Conservation (phyloP, 345 rosid genomes). For the Laguncularia racemosa region DNA sequence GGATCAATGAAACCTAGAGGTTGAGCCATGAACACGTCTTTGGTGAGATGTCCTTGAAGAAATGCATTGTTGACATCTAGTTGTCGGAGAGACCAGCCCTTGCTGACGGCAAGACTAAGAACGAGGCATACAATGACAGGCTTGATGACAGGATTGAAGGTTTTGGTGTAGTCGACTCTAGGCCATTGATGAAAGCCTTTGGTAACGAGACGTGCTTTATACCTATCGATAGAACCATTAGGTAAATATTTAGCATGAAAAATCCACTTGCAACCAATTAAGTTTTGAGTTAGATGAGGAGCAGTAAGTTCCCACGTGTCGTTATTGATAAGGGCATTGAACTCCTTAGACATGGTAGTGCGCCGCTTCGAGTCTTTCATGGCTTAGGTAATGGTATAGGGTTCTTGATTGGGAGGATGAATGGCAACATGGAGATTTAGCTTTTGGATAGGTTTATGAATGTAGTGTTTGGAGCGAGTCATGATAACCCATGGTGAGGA, state of each 20-base stretch:
- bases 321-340: background rate
- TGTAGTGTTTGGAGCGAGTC: background rate
- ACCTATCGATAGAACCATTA: background rate
- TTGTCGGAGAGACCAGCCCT: background rate
- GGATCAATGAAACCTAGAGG: background rate
- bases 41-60: background rate
- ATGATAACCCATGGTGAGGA: no score
- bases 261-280: slow-evolving; percentile 6
- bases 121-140: background rate
- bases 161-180: background rate
- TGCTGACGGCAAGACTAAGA: background rate
- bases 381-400: background rate
- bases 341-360: background rate
- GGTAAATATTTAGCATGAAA: background rate
- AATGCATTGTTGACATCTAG: background rate
- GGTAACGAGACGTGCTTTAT: background rate
- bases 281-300: background rate
- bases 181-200: no score
- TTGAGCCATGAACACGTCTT: background rate
- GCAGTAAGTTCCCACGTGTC: background rate
- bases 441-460: background rate
- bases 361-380: background rate
- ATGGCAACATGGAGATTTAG: background rate
- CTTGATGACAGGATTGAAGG: background rate
- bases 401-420: background rate